phyloP scores from a whole-genome alignment of 108 stramenopile genomes.

The Stephanodiscus triporus region DNA sequence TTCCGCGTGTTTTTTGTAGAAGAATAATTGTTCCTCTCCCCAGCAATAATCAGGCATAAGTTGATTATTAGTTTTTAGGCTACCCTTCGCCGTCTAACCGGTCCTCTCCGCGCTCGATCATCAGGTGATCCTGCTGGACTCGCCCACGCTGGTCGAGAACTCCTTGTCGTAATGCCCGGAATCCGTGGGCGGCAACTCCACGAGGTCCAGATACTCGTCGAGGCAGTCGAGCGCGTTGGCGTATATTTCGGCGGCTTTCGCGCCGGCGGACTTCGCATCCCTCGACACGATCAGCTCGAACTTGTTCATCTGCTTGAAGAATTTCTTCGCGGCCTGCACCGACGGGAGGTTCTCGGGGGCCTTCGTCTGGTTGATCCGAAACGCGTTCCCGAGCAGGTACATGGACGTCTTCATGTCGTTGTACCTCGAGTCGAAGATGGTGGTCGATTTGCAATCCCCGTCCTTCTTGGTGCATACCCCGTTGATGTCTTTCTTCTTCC shows the following conservation, averaged over 20 bases:
- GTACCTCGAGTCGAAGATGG: constrained; percentile 78
- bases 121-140: constrained; percentile 70
- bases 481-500: constrained; percentile 72
- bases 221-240: constrained; percentile 68
- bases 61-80: too few relatives aligned
- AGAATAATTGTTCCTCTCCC: too few relatives aligned
- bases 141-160: constrained; percentile 68
- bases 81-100: too few relatives aligned
- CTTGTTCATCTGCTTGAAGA: constrained; percentile 83
- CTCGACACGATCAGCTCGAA: constrained; percentile 67
- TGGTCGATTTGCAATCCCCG: constrained; percentile 70
- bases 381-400: constrained; percentile 89
- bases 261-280: constrained; percentile 54
- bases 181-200: constrained; percentile 85
- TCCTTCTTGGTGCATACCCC: constrained; percentile 89
- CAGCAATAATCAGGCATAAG: too few relatives aligned
- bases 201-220: constrained; percentile 83
- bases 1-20: too few relatives aligned
- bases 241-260: constrained; percentile 51
- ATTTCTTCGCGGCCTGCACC: constrained; percentile 84
- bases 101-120: background rate
- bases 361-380: constrained; percentile 87
- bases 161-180: constrained; percentile 81
- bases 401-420: constrained; percentile 89
- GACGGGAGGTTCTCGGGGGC: constrained; percentile 88